A percentile compares a stretch with the other conserved stretches of the same genome.
These are phyloP conservation scores for Akanthomyces uredinophilus DNA, from an alignment of 2,329 filamentous ascomycete species.

Conservation along the genomic window DNA sequence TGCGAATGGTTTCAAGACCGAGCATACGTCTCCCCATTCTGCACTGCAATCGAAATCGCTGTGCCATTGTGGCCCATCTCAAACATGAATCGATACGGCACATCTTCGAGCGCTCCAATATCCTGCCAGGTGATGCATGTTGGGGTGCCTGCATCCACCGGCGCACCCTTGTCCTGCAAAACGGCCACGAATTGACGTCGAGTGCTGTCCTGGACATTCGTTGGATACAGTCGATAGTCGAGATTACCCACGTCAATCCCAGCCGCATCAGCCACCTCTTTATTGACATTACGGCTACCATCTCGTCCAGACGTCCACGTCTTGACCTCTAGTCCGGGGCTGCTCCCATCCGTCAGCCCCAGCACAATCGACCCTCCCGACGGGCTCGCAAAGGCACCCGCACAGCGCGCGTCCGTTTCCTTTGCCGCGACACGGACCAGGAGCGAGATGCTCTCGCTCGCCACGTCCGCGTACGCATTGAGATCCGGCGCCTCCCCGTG, in stretches of 20 bases:
- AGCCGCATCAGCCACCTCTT: conserved; percentile 18
- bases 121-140: conserved; percentile 28
- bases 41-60: not conserved
- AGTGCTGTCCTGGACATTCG: conserved; percentile 20
- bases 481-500: conserved; percentile 23
- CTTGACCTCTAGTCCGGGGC: conserved; percentile 23
- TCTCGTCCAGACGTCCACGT: conserved; percentile 13
- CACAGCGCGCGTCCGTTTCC: conserved; percentile 18
- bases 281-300: conserved; percentile 18
- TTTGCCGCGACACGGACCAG: conserved; percentile 17
- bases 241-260: conserved; percentile 20
- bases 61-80: not conserved
- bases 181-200: conserved; percentile 27
- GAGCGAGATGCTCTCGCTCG: conserved; percentile 20
- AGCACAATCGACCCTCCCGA: not conserved
- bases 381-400: conserved; percentile 14
- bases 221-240: conserved; percentile 28
- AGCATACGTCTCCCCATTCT: not conserved
- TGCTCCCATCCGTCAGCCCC: conserved; percentile 8
- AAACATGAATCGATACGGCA: not conserved
- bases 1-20: not conserved
- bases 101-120: not conserved
- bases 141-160: conserved; percentile 28
- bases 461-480: conserved; percentile 30
- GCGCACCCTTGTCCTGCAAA: conserved; percentile 27